Conservation (phyloP, 331 rosid species). For the Ulmus americana region DNA sequence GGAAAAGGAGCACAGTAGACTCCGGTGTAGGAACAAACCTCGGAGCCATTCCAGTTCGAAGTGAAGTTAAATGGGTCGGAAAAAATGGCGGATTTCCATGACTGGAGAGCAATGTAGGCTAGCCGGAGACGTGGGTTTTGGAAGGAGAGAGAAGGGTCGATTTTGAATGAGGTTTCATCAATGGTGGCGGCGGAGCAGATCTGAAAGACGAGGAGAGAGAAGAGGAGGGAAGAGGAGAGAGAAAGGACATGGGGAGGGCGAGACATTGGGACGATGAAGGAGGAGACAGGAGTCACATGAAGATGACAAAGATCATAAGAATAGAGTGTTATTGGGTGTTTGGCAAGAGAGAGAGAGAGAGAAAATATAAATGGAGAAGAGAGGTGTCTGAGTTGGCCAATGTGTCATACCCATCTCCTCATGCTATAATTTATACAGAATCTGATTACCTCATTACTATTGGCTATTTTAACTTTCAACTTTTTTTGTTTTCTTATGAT, state of each 20-base stretch:
- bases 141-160: slow-evolving; percentile 26
- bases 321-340: background rate
- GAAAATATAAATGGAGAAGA: background rate
- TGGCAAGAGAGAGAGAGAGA: background rate
- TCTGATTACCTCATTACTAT: background rate
- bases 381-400: slow-evolving; percentile 9
- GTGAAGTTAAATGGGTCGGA: slow-evolving; percentile 46
- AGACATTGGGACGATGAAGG: slow-evolving; percentile 14
- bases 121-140: slow-evolving; percentile 23
- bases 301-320: background rate
- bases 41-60: slow-evolving; percentile 37
- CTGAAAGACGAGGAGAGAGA: slow-evolving; percentile 11
- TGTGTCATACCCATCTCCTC: slow-evolving; percentile 19
- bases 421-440: slow-evolving; percentile 24
- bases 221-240: slow-evolving; percentile 2
- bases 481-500: background rate
- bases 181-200: slow-evolving; percentile 10
- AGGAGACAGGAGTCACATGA: slow-evolving; percentile 6
- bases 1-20: slow-evolving; percentile 34
- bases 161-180: background rate
- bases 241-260: background rate
- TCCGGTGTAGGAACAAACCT: slow-evolving; percentile 46
- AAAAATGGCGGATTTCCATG: slow-evolving; percentile 43
- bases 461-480: background rate
- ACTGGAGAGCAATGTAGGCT: slow-evolving; percentile 44